A percentile compares a stretch with the other conserved stretches of the same genome.
Conservation (phyloP, 768 basidiomycete species). For the Fomitopsis serialis region DNA sequence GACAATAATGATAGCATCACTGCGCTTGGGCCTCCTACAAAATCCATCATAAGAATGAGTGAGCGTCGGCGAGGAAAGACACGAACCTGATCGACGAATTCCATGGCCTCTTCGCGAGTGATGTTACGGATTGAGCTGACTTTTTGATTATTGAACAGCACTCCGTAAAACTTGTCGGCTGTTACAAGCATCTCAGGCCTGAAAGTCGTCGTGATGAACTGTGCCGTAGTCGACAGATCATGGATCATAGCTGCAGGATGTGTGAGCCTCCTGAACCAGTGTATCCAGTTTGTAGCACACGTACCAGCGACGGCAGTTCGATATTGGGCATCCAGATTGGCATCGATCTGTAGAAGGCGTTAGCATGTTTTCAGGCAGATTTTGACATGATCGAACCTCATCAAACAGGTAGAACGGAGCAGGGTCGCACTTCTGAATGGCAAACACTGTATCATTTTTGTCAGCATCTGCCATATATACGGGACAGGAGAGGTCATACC, state of each 20-base stretch:
- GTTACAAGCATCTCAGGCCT: constrained; percentile 94
- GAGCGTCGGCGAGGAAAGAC: background rate
- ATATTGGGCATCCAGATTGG: constrained; percentile 96
- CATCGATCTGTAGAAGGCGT: constrained; percentile 66
- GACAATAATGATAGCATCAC: constrained; percentile 16
- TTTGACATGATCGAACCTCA: constrained; percentile 47
- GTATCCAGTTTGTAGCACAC: constrained; percentile 24
- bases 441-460: constrained; percentile 60
- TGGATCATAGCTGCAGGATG: constrained; percentile 78
- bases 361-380: background rate
- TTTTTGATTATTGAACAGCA: constrained; percentile 93
- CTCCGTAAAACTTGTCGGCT: constrained; percentile 96
- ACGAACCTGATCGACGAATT: constrained; percentile 86
- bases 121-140: constrained; percentile 86
- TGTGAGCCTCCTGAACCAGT: background rate
- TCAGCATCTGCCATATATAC: background rate
- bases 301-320: constrained; percentile 92
- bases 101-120: constrained; percentile 84
- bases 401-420: constrained; percentile 99
- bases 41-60: background rate
- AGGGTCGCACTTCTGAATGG: constrained; percentile 98
- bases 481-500: constrained; percentile 39
- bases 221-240: constrained; percentile 78
- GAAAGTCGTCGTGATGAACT: constrained; percentile 99
- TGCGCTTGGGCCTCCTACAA: constrained; percentile 45